Conservation (phyloP, 306 rosid species). For the Casuarina cunninghamiana region DNA sequence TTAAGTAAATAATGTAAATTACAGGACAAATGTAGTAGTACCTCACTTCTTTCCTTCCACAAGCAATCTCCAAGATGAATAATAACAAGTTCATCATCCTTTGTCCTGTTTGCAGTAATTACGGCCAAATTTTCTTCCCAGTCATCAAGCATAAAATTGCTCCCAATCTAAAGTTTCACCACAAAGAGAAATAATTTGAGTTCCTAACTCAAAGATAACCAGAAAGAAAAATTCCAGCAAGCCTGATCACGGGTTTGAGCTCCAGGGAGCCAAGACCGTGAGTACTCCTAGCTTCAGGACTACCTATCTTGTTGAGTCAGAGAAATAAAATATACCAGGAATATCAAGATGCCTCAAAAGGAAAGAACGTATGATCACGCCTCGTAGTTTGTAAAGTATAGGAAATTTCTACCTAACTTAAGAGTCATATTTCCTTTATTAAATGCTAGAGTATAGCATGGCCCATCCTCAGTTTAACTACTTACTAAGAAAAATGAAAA, state of each 20-base stretch:
- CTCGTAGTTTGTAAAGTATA: background rate
- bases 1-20: slow-evolving; percentile 8
- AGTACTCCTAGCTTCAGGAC: slow-evolving; percentile 22
- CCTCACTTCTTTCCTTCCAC: slow-evolving; percentile 95
- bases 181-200: slow-evolving; percentile 19
- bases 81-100: slow-evolving; percentile 87
- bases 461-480: background rate
- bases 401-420: background rate
- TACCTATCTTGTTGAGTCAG: background rate
- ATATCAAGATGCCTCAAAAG: background rate
- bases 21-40: slow-evolving; percentile 23
- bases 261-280: slow-evolving; percentile 6
- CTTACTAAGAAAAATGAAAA: background rate
- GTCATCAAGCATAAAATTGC: slow-evolving; percentile 76
- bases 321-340: background rate
- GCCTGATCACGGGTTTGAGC: slow-evolving; percentile 8
- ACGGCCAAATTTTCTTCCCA: slow-evolving; percentile 96
- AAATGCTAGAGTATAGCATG: background rate
- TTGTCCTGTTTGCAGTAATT: slow-evolving; percentile 89
- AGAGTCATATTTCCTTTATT: background rate
- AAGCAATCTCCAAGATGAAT: slow-evolving; percentile 89
- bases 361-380: background rate
- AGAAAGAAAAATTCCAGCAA: slow-evolving; percentile 11
- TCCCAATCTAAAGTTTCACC: slow-evolving; percentile 49
- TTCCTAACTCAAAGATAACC: slow-evolving; percentile 21